Evolutionary conservation across 768 basidiomycete species (phyloP).

Genomic region (Chlorophyllum brunneum): DNA sequence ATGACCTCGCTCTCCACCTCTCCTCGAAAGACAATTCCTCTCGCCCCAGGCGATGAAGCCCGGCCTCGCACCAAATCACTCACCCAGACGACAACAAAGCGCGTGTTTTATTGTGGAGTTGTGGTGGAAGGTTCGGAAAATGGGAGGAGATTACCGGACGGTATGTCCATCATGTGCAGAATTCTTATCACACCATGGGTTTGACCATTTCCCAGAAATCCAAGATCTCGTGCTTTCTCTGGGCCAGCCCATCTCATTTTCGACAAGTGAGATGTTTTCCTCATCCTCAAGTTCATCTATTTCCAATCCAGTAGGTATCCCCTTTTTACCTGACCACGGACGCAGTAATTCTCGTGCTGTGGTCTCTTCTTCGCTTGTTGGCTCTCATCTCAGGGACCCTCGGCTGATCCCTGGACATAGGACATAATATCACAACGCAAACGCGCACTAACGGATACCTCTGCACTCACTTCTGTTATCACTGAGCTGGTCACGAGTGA

Average conservation of each 20-base stretch:
- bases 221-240: conserved; percentile 77
- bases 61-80: conserved; percentile 39
- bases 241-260: conserved; percentile 58
- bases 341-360: not conserved
- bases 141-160: conserved; percentile 64
- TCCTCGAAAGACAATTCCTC: conserved; percentile 70
- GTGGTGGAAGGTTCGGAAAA: conserved; percentile 82
- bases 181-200: conserved; percentile 12
- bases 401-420: conserved; percentile 20
- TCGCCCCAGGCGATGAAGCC: conserved; percentile 64
- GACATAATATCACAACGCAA: conserved; percentile 43
- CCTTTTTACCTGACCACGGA: not conserved
- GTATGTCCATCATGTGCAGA: conserved; percentile 37
- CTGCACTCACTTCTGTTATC: conserved; percentile 68
- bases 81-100: conserved; percentile 51
- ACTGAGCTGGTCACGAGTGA: conserved; percentile 89
- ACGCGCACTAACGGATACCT: conserved; percentile 60
- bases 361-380: too few species aligned
- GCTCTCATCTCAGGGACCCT: not conserved
- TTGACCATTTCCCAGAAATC: conserved; percentile 48
- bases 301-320: conserved; percentile 37
- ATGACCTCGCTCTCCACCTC: too few species aligned
- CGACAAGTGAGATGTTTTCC: conserved; percentile 42
- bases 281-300: conserved; percentile 32
- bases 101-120: conserved; percentile 87